These are phyloP conservation scores for Nitzschia sp. DNA, from an alignment of 108 stramenopile species.

Conservation along the genomic window DNA sequence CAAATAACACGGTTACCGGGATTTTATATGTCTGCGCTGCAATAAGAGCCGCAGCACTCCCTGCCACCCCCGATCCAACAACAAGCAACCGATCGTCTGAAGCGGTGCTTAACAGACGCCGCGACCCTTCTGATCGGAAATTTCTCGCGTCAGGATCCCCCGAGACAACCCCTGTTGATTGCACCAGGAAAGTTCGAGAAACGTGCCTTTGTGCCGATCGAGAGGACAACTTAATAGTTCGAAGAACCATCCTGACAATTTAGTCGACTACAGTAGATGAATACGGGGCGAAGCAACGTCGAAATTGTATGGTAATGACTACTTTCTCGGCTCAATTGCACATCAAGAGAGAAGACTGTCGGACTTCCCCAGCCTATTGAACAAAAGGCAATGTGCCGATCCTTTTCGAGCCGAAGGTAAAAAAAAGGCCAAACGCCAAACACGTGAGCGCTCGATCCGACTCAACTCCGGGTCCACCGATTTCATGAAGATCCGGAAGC, in stretches of 20 bases:
- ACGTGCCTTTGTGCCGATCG: not conserved
- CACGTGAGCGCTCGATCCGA: constrained; percentile 3
- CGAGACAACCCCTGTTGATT: not conserved
- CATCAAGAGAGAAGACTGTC: not conserved
- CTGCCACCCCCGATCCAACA: constrained; percentile 84
- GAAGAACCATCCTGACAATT: not conserved
- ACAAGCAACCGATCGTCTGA: constrained; percentile 65
- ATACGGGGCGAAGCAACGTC: not conserved
- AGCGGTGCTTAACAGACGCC: not conserved
- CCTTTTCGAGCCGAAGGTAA: not conserved
- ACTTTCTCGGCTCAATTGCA: not conserved
- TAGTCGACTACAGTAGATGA: not conserved
- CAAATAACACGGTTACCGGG: constrained; percentile 73
- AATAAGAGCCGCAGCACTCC: constrained; percentile 75
- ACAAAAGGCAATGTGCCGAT: constrained; percentile 22
- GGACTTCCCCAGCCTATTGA: not conserved
- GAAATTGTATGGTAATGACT: constrained; percentile 1
- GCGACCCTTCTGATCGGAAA: not conserved
- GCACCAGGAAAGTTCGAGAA: not conserved
- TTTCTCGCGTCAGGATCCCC: not conserved
- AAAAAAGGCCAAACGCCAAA: not conserved
- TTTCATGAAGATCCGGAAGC: constrained; percentile 1
- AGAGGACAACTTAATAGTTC: not conserved
- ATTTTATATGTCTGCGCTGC: constrained; percentile 74
- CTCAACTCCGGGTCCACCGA: constrained; percentile 4